A percentile compares a stretch with the other conserved stretches of the same genome.
These are phyloP conservation scores for Pyrus hybrid DNA, from an alignment of 331 rosid species.

Conservation along the genomic window DNA sequence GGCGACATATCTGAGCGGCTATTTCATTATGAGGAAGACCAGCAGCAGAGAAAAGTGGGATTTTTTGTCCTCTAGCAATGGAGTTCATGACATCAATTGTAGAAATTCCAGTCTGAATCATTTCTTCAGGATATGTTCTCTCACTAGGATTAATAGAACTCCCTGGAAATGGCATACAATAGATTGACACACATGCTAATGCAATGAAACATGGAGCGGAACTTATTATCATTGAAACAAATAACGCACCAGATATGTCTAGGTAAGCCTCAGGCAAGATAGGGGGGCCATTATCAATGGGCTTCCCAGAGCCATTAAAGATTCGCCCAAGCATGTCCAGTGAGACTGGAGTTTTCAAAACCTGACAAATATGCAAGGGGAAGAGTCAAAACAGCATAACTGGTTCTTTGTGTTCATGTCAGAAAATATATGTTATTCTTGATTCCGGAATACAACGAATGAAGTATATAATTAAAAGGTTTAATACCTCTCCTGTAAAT, in stretches of 20 bases:
- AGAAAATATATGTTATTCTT: neutral
- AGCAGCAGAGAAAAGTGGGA: conserved; percentile 98
- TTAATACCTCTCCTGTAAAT: conserved; percentile 90
- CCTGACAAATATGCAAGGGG: conserved; percentile 37
- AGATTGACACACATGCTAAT: neutral
- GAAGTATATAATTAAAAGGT: conserved; percentile 9
- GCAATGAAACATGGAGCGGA: neutral
- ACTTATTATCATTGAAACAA: neutral
- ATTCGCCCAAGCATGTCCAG: conserved; percentile 98
- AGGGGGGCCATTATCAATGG: conserved; percentile 98
- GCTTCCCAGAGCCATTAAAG: conserved; percentile 99
- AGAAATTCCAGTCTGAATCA: conserved; percentile 99
- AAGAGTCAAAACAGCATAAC: neutral
- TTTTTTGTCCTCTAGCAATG: conserved; percentile 99
- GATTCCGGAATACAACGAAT: neutral
- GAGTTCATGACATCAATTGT: conserved; percentile 99
- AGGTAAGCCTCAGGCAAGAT: conserved; percentile 98
- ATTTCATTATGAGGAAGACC: conserved; percentile 99
- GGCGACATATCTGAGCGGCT: conserved; percentile 99
- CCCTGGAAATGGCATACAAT: conserved; percentile 35
- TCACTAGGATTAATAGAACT: conserved; percentile 99
- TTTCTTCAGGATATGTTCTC: conserved; percentile 99
- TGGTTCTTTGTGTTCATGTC: neutral
- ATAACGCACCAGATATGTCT: conserved; percentile 80
- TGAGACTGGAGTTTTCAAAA: conserved; percentile 98